phyloP scores from a whole-genome alignment of 2,329 filamentous ascomycete genomes.

The Fusarium subglutinans region DNA sequence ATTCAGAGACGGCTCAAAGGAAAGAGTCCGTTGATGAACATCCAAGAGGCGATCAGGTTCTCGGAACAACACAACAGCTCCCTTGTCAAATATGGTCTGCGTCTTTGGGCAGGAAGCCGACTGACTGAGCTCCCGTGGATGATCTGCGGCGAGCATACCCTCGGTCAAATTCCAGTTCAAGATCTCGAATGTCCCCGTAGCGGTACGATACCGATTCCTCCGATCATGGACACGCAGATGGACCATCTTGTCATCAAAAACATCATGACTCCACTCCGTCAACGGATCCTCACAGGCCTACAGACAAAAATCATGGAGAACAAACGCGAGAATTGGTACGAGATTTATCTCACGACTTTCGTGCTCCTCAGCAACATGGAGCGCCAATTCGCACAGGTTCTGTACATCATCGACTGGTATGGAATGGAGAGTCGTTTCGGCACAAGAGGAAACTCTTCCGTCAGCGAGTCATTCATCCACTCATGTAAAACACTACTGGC shows the following conservation, averaged over 20 bases:
- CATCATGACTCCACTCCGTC: not conserved
- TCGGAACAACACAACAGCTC: not conserved
- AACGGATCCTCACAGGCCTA: not conserved
- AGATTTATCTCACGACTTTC: not conserved
- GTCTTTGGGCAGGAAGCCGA: not conserved
- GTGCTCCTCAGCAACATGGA: not conserved
- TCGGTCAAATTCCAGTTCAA: not conserved
- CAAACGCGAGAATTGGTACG: not conserved
- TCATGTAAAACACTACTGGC: not conserved
- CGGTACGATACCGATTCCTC: not conserved
- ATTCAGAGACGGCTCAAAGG: not conserved
- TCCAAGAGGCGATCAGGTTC: not conserved
- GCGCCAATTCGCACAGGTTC: rapidly evolving
- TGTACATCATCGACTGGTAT: not conserved
- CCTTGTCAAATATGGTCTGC: not conserved
- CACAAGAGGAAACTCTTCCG: not conserved
- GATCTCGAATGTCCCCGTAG: not conserved
- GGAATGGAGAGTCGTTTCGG: not conserved
- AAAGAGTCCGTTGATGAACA: not conserved
- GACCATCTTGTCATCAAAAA: not conserved
- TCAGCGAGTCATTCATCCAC: not conserved
- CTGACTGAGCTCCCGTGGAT: not conserved
- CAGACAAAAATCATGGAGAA: not conserved
- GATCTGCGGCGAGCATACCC: not conserved
- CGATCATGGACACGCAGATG: not conserved